phyloP scores from a whole-genome alignment of 2,329 filamentous ascomycete genomes.

The Sclerotinia trifoliorum region DNA sequence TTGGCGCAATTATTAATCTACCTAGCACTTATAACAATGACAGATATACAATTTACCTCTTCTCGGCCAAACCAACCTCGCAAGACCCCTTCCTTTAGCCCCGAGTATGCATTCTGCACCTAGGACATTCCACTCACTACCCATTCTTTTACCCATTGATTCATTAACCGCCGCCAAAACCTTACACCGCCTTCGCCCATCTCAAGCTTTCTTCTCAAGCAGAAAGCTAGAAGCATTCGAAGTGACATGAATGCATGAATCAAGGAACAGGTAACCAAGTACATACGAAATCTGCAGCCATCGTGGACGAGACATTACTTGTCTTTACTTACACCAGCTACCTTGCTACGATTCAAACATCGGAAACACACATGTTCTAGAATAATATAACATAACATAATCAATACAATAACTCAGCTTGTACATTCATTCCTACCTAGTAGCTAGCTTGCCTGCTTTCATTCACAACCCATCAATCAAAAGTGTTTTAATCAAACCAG shows the following conservation, averaged over 20 bases:
- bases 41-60: not conserved
- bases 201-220: not conserved
- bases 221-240: not conserved
- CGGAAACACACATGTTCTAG: not conserved
- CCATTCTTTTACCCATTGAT: not conserved
- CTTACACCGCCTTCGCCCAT: not conserved
- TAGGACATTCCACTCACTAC: not conserved
- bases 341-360: not conserved
- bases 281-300: not conserved
- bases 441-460: not conserved
- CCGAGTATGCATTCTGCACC: conserved; percentile 10
- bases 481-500: not conserved
- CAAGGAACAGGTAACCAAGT: not conserved
- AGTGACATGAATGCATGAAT: not conserved
- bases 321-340: not conserved
- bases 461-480: not conserved
- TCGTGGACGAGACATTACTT: not conserved
- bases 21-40: not conserved
- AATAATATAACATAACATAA: not conserved
- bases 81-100: not conserved
- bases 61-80: not conserved
- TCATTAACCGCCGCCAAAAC: not conserved
- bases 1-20: not conserved
- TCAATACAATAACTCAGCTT: not conserved
- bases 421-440: no score